Conservation (phyloP, 1,139 yeast species). For the Hyphopichia wangnamkhiaoensis region DNA sequence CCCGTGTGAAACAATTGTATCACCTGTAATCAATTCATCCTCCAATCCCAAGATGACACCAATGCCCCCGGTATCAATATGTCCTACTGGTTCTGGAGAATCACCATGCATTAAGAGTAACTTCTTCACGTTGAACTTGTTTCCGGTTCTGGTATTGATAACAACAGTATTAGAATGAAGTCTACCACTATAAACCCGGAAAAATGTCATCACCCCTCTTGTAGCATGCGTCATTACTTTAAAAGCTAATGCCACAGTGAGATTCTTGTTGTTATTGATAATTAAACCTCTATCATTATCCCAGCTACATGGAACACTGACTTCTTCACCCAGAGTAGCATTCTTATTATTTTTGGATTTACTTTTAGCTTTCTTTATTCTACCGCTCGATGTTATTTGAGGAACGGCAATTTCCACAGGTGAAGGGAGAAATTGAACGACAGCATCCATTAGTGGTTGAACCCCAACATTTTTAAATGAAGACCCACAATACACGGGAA, state of each 20-base stretch:
- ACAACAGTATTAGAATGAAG: slow-evolving; percentile 62
- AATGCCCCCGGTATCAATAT: slow-evolving; percentile 74
- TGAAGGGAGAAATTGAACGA: slow-evolving; percentile 75
- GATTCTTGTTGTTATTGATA: slow-evolving; percentile 53
- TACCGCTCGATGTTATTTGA: slow-evolving; percentile 38
- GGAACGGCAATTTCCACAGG: slow-evolving; percentile 70
- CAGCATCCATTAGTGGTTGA: slow-evolving; percentile 88
- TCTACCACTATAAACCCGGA: slow-evolving; percentile 84
- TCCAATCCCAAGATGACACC: slow-evolving; percentile 82
- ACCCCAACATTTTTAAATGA: slow-evolving; percentile 92
- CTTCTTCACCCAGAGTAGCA: slow-evolving; percentile 9
- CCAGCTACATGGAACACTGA: slow-evolving; percentile 33
- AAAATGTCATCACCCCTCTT: slow-evolving; percentile 81
- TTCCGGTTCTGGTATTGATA: slow-evolving; percentile 69
- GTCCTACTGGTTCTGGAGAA: slow-evolving; percentile 67
- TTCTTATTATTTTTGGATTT: background rate
- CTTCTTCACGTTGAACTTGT: slow-evolving; percentile 64
- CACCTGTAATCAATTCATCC: slow-evolving; percentile 82
- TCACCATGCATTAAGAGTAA: slow-evolving; percentile 88
- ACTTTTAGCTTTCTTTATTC: slow-evolving; percentile 10
- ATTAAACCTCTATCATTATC: slow-evolving; percentile 50
- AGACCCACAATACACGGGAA: slow-evolving; percentile 91
- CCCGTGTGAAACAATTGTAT: slow-evolving; percentile 70
- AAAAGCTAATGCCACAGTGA: slow-evolving; percentile 84
- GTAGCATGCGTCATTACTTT: slow-evolving; percentile 86